Evolutionary conservation across 768 basidiomycete genomes (phyloP).

Genomic region (Clitopilus hobsonii): DNA sequence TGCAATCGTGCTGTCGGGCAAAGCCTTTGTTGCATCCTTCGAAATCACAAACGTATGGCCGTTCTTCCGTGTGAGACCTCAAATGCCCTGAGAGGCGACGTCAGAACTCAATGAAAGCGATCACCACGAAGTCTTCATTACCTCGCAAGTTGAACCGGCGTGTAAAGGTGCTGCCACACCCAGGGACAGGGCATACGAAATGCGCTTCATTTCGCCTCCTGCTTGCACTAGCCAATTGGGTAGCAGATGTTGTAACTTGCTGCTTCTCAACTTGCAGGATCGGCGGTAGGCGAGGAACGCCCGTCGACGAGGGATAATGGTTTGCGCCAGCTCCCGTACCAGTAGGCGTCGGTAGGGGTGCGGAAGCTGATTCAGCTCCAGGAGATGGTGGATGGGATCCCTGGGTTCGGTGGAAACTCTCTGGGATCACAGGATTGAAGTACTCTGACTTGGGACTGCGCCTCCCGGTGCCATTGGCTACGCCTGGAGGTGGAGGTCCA

Average conservation of each 20-base stretch:
- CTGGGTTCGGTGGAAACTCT: slow-evolving; percentile 48
- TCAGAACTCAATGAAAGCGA: background rate
- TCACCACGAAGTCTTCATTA: slow-evolving; percentile 21
- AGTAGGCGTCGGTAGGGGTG: slow-evolving; percentile 10
- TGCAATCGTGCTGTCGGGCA: slow-evolving; percentile 96
- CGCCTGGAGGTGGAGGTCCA: background rate
- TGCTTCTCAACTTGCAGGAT: slow-evolving; percentile 91
- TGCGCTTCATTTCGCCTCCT: slow-evolving; percentile 87
- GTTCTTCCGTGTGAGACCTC: slow-evolving; percentile 92
- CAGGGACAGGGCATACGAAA: slow-evolving; percentile 91
- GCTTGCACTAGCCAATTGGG: slow-evolving; percentile 87
- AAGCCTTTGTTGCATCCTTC: slow-evolving; percentile 94
- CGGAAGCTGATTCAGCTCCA: slow-evolving; percentile 18
- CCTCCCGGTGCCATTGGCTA: slow-evolving; percentile 9
- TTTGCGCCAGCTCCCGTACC: slow-evolving; percentile 45
- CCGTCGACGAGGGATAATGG: slow-evolving; percentile 48
- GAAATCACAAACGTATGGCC: slow-evolving; percentile 91
- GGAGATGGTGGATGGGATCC: slow-evolving; percentile 30
- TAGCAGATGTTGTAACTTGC: slow-evolving; percentile 92
- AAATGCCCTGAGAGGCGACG: slow-evolving; percentile 58
- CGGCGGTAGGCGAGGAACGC: slow-evolving; percentile 63
- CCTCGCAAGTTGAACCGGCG: slow-evolving; percentile 86
- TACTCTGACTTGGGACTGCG: slow-evolving; percentile 37
- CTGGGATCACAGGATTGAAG: slow-evolving; percentile 25
- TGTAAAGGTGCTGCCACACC: slow-evolving; percentile 97